Evolutionary conservation across 129 eudicot species (phyloP), one percentile per base, ranked within the genome.

Genomic region (Heracleum sosnowskyi): DNA sequence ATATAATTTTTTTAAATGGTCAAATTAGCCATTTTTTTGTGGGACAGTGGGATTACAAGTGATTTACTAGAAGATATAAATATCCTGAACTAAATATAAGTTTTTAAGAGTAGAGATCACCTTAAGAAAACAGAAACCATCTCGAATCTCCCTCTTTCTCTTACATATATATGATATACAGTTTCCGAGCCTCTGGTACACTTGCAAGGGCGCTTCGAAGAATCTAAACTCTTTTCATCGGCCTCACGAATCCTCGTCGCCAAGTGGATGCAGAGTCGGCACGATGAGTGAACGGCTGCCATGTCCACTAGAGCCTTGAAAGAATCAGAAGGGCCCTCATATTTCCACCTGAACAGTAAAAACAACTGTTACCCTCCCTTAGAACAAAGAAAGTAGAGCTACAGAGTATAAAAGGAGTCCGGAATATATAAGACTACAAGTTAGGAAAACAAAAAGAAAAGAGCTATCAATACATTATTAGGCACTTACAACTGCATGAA

Each of bases 221-320:
- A 81, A 28, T 75, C 78, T 28, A 77, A 64, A 29, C 72, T 77
- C 71, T 79, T 77, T 82, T 94, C 98, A 71, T 94, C 97, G 36
- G 87, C 77, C 78, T 94, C 92, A 31, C 77, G 96, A 81, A 89
- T 90, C 85, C 63, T 87, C 78, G 98, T 91, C 47, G 98, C 97
- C 82, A 94, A 84, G 85, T 81, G 79, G 74, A 94, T 88, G 86
- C 98, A 94, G 74, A 94, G 79, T 29, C 98, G 97, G 62, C 98
- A 94, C 40, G 98, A 94, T 31, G 98, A 94, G 81, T 94, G 98
- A 73, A 94, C 98, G 53, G 98, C 97, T 70, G 98, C 96, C 98
- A 94, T 94, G 81, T 94, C 98, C 81, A 94, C 92, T 44, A 94
- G 96, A 42, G 98, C 98, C 85, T 88, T 94, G 84, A 94, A 94